These are phyloP conservation scores for Bipolaris gigantea DNA, from an alignment of 2,329 filamentous ascomycete species.

Conservation along the genomic window DNA sequence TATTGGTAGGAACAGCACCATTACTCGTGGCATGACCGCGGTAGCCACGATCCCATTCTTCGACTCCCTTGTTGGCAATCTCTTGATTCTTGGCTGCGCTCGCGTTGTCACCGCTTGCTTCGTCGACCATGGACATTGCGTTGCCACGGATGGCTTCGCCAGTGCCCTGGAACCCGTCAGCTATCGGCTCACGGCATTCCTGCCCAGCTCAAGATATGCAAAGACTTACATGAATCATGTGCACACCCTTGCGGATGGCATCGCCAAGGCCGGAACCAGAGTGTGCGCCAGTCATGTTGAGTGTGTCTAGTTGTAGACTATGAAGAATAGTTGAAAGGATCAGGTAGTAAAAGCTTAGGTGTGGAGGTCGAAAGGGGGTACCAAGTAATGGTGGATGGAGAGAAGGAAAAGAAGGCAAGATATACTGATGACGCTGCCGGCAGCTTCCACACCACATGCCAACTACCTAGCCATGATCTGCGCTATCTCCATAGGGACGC, in stretches of 20 bases:
- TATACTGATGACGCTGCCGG: constrained; percentile 3
- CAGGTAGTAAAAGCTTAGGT: constrained; percentile 2
- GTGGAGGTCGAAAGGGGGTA: not conserved
- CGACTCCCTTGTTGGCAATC: constrained; percentile 37
- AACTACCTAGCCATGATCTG: constrained; percentile 17
- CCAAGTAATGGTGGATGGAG: not conserved
- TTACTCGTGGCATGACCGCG: constrained; percentile 36
- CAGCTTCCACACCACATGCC: constrained; percentile 4
- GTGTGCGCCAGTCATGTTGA: constrained; percentile 30
- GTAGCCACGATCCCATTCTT: constrained; percentile 42
- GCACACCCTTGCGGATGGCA: constrained; percentile 40
- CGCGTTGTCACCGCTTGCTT: constrained; percentile 35
- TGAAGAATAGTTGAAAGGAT: not conserved
- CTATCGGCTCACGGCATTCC: not conserved
- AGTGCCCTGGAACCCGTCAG: constrained; percentile 34
- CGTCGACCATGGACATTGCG: constrained; percentile 42
- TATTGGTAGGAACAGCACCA: constrained; percentile 29
- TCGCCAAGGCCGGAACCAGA: constrained; percentile 32
- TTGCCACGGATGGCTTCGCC: constrained; percentile 46
- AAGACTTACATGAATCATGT: constrained; percentile 39
- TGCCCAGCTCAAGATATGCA: not conserved
- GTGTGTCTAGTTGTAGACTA: not conserved
- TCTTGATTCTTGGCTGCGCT: constrained; percentile 35
- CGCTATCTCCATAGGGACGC: not conserved
- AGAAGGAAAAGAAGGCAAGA: not conserved